Conservation (phyloP, 768 basidiomycete genomes). For the Termitomyces sp. region DNA sequence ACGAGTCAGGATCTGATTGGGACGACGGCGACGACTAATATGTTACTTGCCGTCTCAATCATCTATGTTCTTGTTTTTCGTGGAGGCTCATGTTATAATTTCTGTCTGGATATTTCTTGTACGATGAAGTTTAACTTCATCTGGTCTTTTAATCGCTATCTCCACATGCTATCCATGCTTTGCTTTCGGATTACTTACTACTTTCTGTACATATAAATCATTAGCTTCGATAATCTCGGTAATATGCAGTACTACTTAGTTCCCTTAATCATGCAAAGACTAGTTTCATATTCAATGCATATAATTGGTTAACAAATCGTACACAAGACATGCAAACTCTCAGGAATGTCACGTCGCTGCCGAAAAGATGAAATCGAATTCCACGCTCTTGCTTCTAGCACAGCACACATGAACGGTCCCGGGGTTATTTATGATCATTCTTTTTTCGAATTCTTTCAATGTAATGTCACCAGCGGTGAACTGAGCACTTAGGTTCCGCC, state of each 20-base stretch:
- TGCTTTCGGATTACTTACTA: too few relatives aligned
- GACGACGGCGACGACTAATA: background rate
- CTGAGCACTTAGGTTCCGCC: background rate
- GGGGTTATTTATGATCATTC: background rate
- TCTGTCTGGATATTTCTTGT: background rate
- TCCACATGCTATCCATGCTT: background rate
- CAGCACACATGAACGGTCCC: background rate
- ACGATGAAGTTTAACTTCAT: background rate
- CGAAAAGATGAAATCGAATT: background rate
- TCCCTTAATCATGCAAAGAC: background rate
- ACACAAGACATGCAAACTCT: background rate
- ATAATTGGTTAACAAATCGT: background rate
- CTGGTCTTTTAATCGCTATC: background rate
- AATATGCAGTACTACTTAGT: background rate
- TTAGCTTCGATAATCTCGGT: background rate
- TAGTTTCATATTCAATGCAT: background rate
- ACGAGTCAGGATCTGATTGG: background rate
- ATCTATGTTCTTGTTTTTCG: background rate
- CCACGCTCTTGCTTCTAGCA: background rate
- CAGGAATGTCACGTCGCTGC: background rate
- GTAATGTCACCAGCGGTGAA: background rate
- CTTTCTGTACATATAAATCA: background rate
- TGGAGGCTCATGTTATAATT: background rate
- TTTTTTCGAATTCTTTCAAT: background rate
- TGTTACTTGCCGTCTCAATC: background rate